These are phyloP conservation scores for Fusarium begoniae DNA, from an alignment of 2,329 filamentous ascomycete species.

Conservation along the genomic window DNA sequence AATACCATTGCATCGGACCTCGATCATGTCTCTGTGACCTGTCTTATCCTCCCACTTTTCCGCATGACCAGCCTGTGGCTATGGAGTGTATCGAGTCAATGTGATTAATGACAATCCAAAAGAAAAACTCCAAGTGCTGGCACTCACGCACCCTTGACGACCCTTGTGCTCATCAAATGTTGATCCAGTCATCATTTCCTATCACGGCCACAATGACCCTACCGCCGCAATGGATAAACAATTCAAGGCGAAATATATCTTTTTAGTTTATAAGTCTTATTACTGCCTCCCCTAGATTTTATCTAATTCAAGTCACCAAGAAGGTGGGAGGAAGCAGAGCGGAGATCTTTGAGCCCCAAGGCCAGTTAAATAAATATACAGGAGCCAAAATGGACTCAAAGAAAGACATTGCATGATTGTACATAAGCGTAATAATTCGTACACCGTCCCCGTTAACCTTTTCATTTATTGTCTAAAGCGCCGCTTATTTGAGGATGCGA, in stretches of 20 bases:
- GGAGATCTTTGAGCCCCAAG: conserved; percentile 51
- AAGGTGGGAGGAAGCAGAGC: conserved; percentile 53
- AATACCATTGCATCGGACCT: conserved; percentile 54
- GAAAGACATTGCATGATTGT: conserved; percentile 38
- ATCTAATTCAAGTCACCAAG: conserved; percentile 50
- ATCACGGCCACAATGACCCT: not conserved
- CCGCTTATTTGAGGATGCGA: conserved; percentile 68
- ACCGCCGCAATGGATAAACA: not conserved
- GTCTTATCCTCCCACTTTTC: conserved; percentile 15
- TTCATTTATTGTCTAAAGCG: conserved; percentile 18
- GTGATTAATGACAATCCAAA: conserved; percentile 30
- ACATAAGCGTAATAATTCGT: conserved; percentile 43
- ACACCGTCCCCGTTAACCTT: conserved; percentile 36
- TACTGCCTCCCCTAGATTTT: conserved; percentile 43
- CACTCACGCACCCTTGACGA: not conserved
- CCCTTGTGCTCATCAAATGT: not conserved
- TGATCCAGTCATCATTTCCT: not conserved
- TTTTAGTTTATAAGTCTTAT: conserved; percentile 43
- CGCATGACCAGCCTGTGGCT: conserved; percentile 18
- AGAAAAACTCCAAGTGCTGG: conserved; percentile 22
- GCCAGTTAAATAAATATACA: conserved; percentile 50
- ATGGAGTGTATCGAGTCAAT: conserved; percentile 26
- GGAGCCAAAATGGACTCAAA: conserved; percentile 46
- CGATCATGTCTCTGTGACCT: conserved; percentile 30
- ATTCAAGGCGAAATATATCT: not conserved